These are phyloP conservation scores for Oryza meyeriana DNA, from an alignment of 176 grass and related monocot genomes.

Conservation along the genomic window DNA sequence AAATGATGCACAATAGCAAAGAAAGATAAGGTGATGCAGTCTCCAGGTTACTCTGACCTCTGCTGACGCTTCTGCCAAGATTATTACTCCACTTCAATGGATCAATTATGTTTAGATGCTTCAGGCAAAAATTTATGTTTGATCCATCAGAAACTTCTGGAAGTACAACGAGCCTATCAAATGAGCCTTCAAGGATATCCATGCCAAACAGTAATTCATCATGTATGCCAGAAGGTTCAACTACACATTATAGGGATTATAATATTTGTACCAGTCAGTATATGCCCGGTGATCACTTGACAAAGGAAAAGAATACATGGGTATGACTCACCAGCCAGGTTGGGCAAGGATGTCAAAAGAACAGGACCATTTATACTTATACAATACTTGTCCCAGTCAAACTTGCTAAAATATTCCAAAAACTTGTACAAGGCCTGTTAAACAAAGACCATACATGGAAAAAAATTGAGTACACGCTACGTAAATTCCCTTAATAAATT, in stretches of 20 bases:
- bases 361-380: slow-evolving; percentile 56
- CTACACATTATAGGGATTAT: slow-evolving; percentile 37
- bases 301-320: neutral
- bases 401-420: slow-evolving; percentile 67
- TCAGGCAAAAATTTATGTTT: slow-evolving; percentile 26
- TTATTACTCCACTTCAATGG: slow-evolving; percentile 67
- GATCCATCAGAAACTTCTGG: slow-evolving; percentile 14
- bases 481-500: neutral
- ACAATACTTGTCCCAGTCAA: slow-evolving; percentile 64
- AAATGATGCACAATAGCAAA: neutral
- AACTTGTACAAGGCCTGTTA: slow-evolving; percentile 57
- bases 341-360: slow-evolving; percentile 56
- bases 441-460: neutral
- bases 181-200: slow-evolving; percentile 22
- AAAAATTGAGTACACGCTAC: neutral
- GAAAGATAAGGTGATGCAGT: slow-evolving; percentile 9
- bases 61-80: slow-evolving; percentile 62
- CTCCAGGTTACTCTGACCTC: slow-evolving; percentile 39
- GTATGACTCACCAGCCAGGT: slow-evolving; percentile 40
- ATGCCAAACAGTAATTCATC: slow-evolving; percentile 44
- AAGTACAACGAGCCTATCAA: slow-evolving; percentile 43
- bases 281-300: neutral
- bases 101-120: slow-evolving; percentile 70
- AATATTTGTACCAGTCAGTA: neutral
- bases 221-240: slow-evolving; percentile 26